Base-by-base conservation (phyloP, 805 yeast genomes). In the Teunomyces stri region DNA sequence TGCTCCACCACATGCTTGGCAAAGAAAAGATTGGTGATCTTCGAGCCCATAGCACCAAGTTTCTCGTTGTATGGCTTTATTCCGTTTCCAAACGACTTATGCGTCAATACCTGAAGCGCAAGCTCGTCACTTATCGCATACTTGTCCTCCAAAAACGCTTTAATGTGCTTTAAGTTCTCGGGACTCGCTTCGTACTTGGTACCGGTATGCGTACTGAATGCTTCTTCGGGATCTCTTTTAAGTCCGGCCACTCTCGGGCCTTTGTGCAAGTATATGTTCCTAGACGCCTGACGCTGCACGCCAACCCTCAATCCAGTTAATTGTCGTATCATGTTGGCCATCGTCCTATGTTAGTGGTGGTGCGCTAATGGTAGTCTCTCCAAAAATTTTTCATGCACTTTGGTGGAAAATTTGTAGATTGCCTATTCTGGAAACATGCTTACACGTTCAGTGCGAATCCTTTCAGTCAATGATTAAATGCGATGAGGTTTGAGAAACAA, bases 51-150 rank as follows among this genome's bases (percentile, higher is more conserved):
- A 38, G 85, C 78, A 15, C 89, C 75, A 57, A 92, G 73, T 64
- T 85, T 87, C 63, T 90, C 97, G 69, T 91, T 92, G 69, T 87
- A 89, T 6, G 97, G 97, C 57, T 84, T 82, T 52, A 79, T 73
- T 7, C 96, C 97, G 68, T 89, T 95, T 4, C 95, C 96, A 74
- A 90, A 92, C 18, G 96, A 88, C 70, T 92, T 92, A 70, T 92
- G 97, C 5, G 97, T 91, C 58, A 91, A 71, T 35, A 88, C 82
- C 69, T 92, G 98, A 51, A 89, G 72, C 18, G 85, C 68, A 49
- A 85, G 55, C 5, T 76, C 75, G 57, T 88, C 86, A 4, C 85
- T 74, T 36, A 91, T 70, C 36, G 72, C 54, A 58, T 74, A 83
- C 50, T 77, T 72, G 18, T 70, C 71, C 16, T 59, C 50, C 46